Base-by-base conservation (phyloP, 169 alveolate species). In the Eimeria brunetti region DNA sequence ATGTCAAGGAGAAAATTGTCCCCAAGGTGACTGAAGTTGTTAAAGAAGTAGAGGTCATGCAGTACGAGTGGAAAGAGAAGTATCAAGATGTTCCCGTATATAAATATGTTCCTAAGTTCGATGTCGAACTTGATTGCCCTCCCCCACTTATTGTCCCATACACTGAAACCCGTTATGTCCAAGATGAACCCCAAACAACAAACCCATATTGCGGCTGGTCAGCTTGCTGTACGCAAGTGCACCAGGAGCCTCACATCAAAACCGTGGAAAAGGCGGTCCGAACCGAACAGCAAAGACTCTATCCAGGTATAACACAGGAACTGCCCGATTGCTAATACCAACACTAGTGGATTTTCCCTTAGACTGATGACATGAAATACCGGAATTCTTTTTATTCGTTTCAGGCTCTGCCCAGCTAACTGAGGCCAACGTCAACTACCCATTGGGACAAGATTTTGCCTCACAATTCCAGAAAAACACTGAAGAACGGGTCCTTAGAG, bases 141-240 rank as follows among this genome's bases (percentile, higher is more conserved):
- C 98, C 98, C 33, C 98, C 98, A 30, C 96, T 97, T 73, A 97
- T 97, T 58, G 98, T 97, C 11, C 98, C 98, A 22, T 97, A 97
- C 95, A 97, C 98, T 3, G 98, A 96, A 64, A 96, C 96, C 22
- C 97, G 96, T 73, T 95, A 95, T 94, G 97, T 96, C 91, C 96
- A 96, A 80, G 97, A 96, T 38, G 95, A 94, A 53, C 95, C 94
- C n/a, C 58, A 62, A 64, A 58, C 94, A 16, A 71, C 85, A 27
- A 94, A 81, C 53, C 88, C 88, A 46, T 88, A 71, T 67, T 81
- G 95, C 41, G 94, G 93, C 56, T 76, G 75, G 38, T 96, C 81
- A 8, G 88, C 88, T 16, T 38, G 73, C 67, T 93, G 93, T 56
- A 64, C 81, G 36, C 80, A 86, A 86, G 93, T 86, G 78, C 93